These are phyloP conservation scores for Tripidium arundinaceum DNA, from an alignment of 202 grass and related monocot species.

Conservation along the genomic window DNA sequence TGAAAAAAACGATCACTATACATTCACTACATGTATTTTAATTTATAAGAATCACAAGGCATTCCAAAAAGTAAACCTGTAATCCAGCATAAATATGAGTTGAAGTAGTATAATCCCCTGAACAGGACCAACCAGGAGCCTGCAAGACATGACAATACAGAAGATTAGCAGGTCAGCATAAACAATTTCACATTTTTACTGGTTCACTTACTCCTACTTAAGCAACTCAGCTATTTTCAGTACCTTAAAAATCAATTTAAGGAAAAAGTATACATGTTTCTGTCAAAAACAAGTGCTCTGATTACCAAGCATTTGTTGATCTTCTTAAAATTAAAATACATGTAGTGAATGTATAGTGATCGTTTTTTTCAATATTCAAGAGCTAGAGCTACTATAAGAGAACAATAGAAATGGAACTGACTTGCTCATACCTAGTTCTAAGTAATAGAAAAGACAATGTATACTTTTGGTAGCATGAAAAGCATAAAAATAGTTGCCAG, in stretches of 20 bases:
- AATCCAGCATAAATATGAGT: conserved; percentile 76
- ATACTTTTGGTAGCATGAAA: background rate
- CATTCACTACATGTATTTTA: too few relatives aligned
- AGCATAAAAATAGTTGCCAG: conserved; percentile 6
- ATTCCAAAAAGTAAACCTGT: conserved; percentile 54
- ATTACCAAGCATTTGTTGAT: background rate
- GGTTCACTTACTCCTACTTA: background rate
- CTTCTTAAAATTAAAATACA: background rate
- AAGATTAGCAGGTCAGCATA: conserved; percentile 5
- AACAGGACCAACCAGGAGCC: conserved; percentile 91
- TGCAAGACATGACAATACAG: conserved; percentile 38
- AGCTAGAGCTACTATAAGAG: background rate
- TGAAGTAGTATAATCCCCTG: conserved; percentile 45
- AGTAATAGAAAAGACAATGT: background rate
- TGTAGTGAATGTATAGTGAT: background rate
- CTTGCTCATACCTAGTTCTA: background rate
- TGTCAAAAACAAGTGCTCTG: background rate
- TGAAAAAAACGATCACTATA: too few relatives aligned
- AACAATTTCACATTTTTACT: background rate
- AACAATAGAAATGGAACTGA: conserved; percentile 1
- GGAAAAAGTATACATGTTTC: background rate
- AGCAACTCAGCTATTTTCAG: background rate
- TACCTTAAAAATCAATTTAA: conserved; percentile 10
- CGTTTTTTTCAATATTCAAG: conserved; percentile 13
- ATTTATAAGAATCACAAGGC: conserved; percentile 29